Percentiles rank a stretch among this genome's conserved stretches.
phyloP scores from a whole-genome alignment of 2,329 filamentous ascomycete species.

The Exophiala lecanii-corni region DNA sequence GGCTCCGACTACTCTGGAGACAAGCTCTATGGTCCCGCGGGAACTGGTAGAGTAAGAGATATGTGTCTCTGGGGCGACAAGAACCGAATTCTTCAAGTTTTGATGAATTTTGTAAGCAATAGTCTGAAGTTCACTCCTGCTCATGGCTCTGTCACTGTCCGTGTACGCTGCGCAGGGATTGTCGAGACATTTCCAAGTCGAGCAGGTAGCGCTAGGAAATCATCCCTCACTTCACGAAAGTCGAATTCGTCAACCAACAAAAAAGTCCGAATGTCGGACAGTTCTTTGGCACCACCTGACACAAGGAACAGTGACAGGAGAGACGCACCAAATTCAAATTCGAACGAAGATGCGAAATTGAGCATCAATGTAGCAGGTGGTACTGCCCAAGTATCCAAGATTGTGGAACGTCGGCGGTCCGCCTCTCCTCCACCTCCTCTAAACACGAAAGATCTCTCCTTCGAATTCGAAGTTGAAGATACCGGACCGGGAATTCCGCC shows the following conservation, averaged over 20 bases:
- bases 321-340: constrained; percentile 1
- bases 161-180: constrained; percentile 61
- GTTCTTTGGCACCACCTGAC: constrained; percentile 19
- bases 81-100: constrained; percentile 83
- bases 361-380: constrained; percentile 60
- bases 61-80: constrained; percentile 92
- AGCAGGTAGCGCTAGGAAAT: constrained; percentile 28
- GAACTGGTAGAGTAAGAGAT: constrained; percentile 68
- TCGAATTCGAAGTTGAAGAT: constrained; percentile 86
- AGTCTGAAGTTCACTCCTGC: constrained; percentile 83
- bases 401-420: constrained; percentile 51
- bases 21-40: constrained; percentile 60
- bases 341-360: constrained; percentile 33
- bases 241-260: constrained; percentile 25
- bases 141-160: constrained; percentile 69
- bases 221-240: constrained; percentile 32
- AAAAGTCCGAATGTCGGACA: constrained; percentile 26
- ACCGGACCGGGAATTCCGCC: constrained; percentile 81
- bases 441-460: constrained; percentile 62
- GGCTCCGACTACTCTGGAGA: constrained; percentile 26
- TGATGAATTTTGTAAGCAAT: constrained; percentile 90
- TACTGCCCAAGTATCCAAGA: constrained; percentile 47
- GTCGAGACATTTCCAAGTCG: constrained; percentile 17
- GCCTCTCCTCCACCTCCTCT: constrained; percentile 57
- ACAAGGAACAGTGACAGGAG: neutral